Percentiles rank a stretch among this genome's conserved stretches.
Conservation (phyloP, 257 asterid species). For the Verbascum thapsus region DNA sequence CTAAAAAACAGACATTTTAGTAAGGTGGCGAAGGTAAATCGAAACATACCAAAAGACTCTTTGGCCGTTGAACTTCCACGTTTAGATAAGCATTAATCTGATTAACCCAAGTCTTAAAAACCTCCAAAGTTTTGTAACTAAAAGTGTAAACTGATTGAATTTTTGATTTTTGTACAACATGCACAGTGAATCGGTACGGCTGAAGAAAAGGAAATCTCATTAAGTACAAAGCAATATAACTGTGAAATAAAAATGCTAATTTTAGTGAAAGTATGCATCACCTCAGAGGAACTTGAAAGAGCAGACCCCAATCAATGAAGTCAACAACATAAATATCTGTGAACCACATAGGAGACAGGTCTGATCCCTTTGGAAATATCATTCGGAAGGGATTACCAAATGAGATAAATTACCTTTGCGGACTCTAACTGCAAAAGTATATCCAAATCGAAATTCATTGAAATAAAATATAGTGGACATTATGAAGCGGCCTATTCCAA, state of each 20-base stretch:
- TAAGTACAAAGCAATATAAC: conserved; percentile 21
- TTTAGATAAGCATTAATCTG: conserved; percentile 49
- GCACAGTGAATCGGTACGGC: conserved; percentile 77
- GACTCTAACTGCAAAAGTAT: too few relatives aligned
- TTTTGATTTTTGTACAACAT: conserved; percentile 66
- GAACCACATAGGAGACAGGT: too few relatives aligned
- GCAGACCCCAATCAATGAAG: conserved; percentile 59
- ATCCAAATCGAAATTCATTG: too few relatives aligned
- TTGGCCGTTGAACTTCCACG: conserved; percentile 63
- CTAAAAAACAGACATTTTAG: not conserved
- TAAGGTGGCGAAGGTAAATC: conserved; percentile 4
- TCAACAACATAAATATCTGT: conserved; percentile 74
- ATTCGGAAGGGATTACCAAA: too few relatives aligned
- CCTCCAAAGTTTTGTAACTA: conserved; percentile 67
- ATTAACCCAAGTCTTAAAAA: conserved; percentile 71
- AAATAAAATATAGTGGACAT: too few relatives aligned
- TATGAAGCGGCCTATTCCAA: too few relatives aligned
- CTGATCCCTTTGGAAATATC: too few relatives aligned
- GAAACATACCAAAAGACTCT: conserved; percentile 79
- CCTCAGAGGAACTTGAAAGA: conserved; percentile 59
- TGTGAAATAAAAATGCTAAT: conserved; percentile 17
- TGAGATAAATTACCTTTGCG: too few relatives aligned
- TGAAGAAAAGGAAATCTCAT: conserved; percentile 31
- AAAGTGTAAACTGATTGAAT: conserved; percentile 58
- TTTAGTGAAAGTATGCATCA: conserved; percentile 38